Conservation (phyloP, 345 rosid species). For the Citrus maxima region DNA sequence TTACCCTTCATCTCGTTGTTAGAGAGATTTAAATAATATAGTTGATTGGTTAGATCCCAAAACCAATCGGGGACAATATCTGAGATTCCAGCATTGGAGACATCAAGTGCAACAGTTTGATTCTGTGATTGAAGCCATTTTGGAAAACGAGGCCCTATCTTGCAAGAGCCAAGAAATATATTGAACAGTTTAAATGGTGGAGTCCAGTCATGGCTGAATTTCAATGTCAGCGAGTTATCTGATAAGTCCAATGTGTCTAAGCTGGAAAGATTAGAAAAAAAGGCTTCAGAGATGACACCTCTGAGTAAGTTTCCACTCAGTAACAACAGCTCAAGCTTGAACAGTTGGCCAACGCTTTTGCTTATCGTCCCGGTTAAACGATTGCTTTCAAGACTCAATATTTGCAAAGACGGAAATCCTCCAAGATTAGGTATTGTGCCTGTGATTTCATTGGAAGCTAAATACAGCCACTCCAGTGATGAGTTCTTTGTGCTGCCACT, state of each 20-base stretch:
- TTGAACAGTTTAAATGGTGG: neutral
- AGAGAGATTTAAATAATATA: neutral
- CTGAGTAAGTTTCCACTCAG: neutral
- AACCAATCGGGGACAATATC: neutral
- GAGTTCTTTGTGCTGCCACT: conserved; percentile 1
- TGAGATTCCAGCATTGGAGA: neutral
- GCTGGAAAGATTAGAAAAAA: neutral
- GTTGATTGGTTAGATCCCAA: neutral
- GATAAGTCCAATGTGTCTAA: neutral
- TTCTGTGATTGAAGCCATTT: neutral
- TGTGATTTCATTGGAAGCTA: neutral
- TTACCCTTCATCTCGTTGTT: neutral
- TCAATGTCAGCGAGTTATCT: neutral
- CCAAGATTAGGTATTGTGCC: conserved; percentile 13
- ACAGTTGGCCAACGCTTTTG: neutral
- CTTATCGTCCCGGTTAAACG: neutral
- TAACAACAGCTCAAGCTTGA: neutral
- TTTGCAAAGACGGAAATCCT: neutral
- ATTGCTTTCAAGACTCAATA: neutral
- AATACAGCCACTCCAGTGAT: conserved; percentile 11
- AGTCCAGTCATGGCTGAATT: neutral
- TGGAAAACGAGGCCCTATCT: neutral
- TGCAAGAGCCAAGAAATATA: neutral
- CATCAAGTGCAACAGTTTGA: neutral
- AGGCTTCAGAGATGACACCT: neutral